Conservation (phyloP, 768 basidiomycete species). For the Tubosaeta sp. region DNA sequence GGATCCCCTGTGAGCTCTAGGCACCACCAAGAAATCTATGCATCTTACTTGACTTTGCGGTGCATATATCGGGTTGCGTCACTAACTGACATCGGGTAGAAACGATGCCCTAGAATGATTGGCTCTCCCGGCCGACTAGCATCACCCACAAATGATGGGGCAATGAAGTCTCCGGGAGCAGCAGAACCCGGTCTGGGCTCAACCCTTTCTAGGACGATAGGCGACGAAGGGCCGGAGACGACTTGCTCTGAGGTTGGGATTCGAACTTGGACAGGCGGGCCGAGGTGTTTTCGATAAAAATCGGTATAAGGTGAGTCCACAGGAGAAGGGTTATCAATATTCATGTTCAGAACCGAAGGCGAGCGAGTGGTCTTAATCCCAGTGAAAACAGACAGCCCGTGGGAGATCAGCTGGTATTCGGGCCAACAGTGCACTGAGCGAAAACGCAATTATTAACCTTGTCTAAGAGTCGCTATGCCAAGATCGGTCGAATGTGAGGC, state of each 20-base stretch:
- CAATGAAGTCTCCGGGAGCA: not conserved
- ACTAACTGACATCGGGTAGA: constrained; percentile 15
- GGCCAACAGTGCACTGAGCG: no score
- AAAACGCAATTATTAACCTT: no score
- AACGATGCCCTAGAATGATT: not conserved
- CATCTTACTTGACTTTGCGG: constrained; percentile 9
- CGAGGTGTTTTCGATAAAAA: constrained; percentile 21
- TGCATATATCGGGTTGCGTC: constrained; percentile 8
- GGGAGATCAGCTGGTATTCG: no score
- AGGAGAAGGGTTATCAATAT: constrained; percentile 3
- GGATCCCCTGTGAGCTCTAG: not conserved
- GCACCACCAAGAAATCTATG: not conserved
- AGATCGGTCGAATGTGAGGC: no score
- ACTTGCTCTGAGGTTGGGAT: constrained; percentile 1
- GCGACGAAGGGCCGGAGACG: not conserved
- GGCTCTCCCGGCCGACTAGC: constrained; percentile 8
- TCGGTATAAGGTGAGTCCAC: constrained; percentile 1
- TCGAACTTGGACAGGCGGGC: constrained; percentile 9
- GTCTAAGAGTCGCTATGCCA: no score
- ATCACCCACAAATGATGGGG: constrained; percentile 2
- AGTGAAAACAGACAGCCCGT: no score
- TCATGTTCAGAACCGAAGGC: not conserved
- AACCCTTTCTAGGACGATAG: not conserved
- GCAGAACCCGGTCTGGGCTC: not conserved
- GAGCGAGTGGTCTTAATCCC: not conserved